Percentiles rank a stretch among this genome's conserved stretches.
Conservation (phyloP, 2,329 filamentous ascomycete genomes). For the Bipolaris zeicola region DNA sequence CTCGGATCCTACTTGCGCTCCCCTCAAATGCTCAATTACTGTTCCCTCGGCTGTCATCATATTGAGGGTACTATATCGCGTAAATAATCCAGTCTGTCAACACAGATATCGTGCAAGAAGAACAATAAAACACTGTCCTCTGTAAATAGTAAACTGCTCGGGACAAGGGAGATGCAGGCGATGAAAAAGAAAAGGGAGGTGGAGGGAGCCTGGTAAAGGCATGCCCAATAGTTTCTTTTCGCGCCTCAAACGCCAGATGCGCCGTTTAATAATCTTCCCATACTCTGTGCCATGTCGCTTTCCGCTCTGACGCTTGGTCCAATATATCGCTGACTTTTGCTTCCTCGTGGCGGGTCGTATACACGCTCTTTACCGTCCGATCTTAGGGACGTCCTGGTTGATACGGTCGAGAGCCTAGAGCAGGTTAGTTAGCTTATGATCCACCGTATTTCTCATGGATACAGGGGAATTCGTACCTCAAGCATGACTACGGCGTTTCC, state of each 20-base stretch:
- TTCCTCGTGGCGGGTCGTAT: slow-evolving; percentile 4
- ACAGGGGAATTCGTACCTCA: slow-evolving; percentile 60
- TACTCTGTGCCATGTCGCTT: slow-evolving; percentile 11
- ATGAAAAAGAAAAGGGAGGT: not conserved
- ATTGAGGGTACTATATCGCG: slow-evolving; percentile 24
- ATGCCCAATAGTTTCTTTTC: slow-evolving; percentile 24
- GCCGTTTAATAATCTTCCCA: slow-evolving; percentile 14
- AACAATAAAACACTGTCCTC: slow-evolving; percentile 3
- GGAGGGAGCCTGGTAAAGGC: slow-evolving; percentile 19
- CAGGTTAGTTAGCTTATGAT: slow-evolving; percentile 14
- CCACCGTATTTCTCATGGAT: not conserved
- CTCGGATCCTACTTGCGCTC: not conserved
- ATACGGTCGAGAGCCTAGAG: slow-evolving; percentile 45
- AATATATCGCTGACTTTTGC: not conserved
- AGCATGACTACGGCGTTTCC: slow-evolving; percentile 99
- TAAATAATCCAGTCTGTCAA: slow-evolving; percentile 29
- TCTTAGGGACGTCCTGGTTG: slow-evolving; percentile 43
- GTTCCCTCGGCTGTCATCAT: slow-evolving; percentile 34
- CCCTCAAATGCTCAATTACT: not conserved
- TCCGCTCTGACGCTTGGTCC: not conserved
- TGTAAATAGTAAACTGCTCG: slow-evolving; percentile 6
- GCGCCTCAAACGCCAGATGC: slow-evolving; percentile 31
- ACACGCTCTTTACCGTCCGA: slow-evolving; percentile 33
- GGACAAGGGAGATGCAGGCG: not conserved
- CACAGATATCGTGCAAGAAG: slow-evolving; percentile 14